Percentiles rank a stretch among this genome's conserved stretches.
Evolutionary conservation across 1,139 yeast genomes (phyloP).

Genomic region (Yamadazyma taylorii): DNA sequence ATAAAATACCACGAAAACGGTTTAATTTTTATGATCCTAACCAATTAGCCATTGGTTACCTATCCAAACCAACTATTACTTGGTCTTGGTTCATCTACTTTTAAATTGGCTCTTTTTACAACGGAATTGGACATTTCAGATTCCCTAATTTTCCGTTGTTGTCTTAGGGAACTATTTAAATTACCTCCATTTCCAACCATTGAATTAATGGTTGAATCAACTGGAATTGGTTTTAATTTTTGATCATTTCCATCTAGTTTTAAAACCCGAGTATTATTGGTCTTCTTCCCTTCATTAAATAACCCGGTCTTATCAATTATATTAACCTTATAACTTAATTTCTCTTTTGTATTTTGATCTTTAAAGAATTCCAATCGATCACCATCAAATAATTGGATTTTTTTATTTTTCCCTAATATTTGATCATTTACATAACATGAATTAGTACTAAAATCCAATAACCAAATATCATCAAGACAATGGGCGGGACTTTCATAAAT

Average conservation of each 20-base stretch:
- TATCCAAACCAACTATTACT: slow-evolving; percentile 2
- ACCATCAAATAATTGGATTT: slow-evolving; percentile 59
- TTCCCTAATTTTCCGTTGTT: slow-evolving; percentile 25
- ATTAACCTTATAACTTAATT: slow-evolving; percentile 51
- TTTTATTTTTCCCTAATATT: slow-evolving; percentile 60
- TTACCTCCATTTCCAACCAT: slow-evolving; percentile 29
- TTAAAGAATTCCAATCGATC: slow-evolving; percentile 66
- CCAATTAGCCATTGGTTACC: too few species aligned
- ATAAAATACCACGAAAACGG: too few species aligned
- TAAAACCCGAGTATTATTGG: slow-evolving; percentile 18
- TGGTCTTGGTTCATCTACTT: slow-evolving; percentile 20
- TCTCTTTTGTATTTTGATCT: slow-evolving; percentile 53
- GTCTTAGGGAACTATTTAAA: slow-evolving; percentile 27
- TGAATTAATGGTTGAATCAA: slow-evolving; percentile 14
- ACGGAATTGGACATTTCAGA: slow-evolving; percentile 17
- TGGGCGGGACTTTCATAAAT: slow-evolving; percentile 67
- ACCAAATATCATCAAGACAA: slow-evolving; percentile 75
- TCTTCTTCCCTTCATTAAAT: slow-evolving; percentile 40
- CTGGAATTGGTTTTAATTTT: slow-evolving; percentile 31
- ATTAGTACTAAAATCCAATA: slow-evolving; percentile 77
- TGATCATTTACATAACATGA: slow-evolving; percentile 69
- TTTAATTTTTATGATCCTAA: neutral
- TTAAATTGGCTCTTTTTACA: slow-evolving; percentile 29
- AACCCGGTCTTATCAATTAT: slow-evolving; percentile 60
- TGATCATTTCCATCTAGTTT: slow-evolving; percentile 30